Percentiles rank a stretch among this genome's conserved stretches.
Evolutionary conservation across 169 alveolate genomes (phyloP).

Genomic region (Amoebophrya sp.): DNA sequence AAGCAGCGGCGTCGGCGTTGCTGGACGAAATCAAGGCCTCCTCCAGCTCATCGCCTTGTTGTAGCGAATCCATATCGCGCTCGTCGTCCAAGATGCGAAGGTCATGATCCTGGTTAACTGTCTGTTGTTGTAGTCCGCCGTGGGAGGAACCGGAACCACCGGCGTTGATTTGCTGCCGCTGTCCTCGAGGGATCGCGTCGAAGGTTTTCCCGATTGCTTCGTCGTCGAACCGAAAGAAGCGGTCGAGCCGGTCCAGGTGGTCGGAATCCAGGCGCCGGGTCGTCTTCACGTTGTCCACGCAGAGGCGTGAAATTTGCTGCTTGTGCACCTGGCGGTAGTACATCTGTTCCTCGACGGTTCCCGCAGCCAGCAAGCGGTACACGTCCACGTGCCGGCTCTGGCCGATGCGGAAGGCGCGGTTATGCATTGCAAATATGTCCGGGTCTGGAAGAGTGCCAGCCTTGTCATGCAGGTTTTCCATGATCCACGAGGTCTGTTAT

Average conservation of each 20-base stretch:
- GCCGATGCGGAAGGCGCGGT: conserved; percentile 48
- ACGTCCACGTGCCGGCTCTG: conserved; percentile 51
- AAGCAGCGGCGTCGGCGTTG: neutral
- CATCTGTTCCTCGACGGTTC: conserved; percentile 68
- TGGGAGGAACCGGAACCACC: too few relatives aligned
- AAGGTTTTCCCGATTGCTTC: neutral
- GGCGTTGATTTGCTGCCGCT: too few relatives aligned
- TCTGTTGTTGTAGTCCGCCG: too few relatives aligned
- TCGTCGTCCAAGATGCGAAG: neutral
- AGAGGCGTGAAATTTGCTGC: conserved; percentile 13
- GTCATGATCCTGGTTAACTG: too few relatives aligned
- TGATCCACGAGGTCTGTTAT: too few relatives aligned
- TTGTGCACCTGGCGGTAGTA: conserved; percentile 60
- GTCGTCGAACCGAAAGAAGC: neutral
- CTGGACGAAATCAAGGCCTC: neutral
- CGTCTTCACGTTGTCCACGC: neutral
- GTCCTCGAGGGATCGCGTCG: too few relatives aligned
- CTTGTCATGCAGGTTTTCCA: too few relatives aligned
- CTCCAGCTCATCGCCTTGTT: neutral
- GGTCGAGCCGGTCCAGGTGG: neutral
- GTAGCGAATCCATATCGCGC: neutral
- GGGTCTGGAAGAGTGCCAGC: too few relatives aligned
- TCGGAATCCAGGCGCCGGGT: neutral
- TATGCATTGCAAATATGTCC: conserved; percentile 36
- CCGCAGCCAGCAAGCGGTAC: conserved; percentile 67